Evolutionary conservation across 2,329 filamentous ascomycete genomes (phyloP), one percentile per base, ranked within the genome.

Genomic region (Penicillium glabrum): DNA sequence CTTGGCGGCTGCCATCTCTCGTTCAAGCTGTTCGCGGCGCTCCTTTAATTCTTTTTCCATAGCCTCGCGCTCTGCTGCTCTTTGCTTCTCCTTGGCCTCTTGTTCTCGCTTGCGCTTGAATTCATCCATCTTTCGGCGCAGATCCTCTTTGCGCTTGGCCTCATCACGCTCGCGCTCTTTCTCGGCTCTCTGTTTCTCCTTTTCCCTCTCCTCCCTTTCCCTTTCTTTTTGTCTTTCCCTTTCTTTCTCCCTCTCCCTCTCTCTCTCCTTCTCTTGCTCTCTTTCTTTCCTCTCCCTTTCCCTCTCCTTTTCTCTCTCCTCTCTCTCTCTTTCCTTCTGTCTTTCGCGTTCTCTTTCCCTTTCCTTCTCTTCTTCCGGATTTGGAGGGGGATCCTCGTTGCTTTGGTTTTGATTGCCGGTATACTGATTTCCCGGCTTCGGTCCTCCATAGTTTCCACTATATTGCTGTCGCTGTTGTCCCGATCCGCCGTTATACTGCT

Each of bases 11-110:
- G 70, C 70, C 63, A 72, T 71, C 50, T 73, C 71, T 26, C 60
- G 68, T 60, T 76, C 75, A 19, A 75, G 66, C 53, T 76, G 74
- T 59, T 76, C 74, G 43, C 72, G 72, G 31, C 73, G 73, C 59
- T 76, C 72, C 41, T 69, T 69, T 31, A 75, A 61, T 53, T 76
- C 73, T 39, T 69, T 69, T 57, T 77, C 75, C 66, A 76, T 75
- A 10, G 69, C 71, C 54, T 77, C 75, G 24, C 72, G 70, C 54
- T 77, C 75, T 1, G 71, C 69, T 53, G 75, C 67, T 43, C 68
- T 67, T 51, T 76, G 68, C 46, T 73, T 72, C 56, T 77, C 74
- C 46, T 71, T 68, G 48, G 69, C 65, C 61, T 74, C 67, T 55
- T 72, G 72, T 48, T 75, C 70, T 46, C 73, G 62, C 52, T 73